A percentile compares a stretch with the other conserved stretches of the same genome.
Conservation (phyloP, 1,284 basidiomycete genomes). For the Bjerkandera adusta region DNA sequence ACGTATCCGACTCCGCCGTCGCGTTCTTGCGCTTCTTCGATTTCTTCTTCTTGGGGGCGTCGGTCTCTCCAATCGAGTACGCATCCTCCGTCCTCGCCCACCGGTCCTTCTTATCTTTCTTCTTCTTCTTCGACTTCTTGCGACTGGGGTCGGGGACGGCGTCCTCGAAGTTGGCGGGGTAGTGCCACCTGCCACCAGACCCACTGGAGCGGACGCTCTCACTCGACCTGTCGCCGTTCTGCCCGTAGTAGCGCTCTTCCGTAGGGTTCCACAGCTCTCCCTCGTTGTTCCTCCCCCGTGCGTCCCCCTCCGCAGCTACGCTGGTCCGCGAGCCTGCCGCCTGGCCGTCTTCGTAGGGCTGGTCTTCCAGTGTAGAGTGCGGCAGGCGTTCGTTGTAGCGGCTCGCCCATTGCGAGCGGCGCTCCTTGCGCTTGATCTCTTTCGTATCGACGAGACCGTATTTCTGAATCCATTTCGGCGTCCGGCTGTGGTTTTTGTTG, state of each 20-base stretch:
- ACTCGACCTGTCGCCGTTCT: slow-evolving; percentile 34
- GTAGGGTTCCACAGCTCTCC: slow-evolving; percentile 60
- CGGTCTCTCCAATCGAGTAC: slow-evolving; percentile 52
- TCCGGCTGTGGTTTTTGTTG: slow-evolving; percentile 88
- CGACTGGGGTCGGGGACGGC: slow-evolving; percentile 37
- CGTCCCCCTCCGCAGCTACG: slow-evolving; percentile 42
- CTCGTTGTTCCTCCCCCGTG: slow-evolving; percentile 32
- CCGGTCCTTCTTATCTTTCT: slow-evolving; percentile 78
- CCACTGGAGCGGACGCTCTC: slow-evolving; percentile 33
- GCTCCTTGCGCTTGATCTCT: slow-evolving; percentile 73
- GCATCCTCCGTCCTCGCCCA: slow-evolving; percentile 85
- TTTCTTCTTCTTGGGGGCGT: slow-evolving; percentile 34
- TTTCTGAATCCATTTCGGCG: slow-evolving; percentile 92
- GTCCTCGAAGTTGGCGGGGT: slow-evolving; percentile 80
- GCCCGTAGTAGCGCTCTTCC: slow-evolving; percentile 71
- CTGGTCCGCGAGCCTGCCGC: slow-evolving; percentile 43
- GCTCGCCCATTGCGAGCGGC: slow-evolving; percentile 82
- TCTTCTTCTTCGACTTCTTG: slow-evolving; percentile 51
- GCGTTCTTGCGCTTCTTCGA: slow-evolving; percentile 51
- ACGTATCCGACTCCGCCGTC: slow-evolving; percentile 41
- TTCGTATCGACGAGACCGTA: slow-evolving; percentile 84
- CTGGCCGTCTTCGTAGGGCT: slow-evolving; percentile 80
- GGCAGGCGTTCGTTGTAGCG: slow-evolving; percentile 86
- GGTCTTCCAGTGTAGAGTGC: slow-evolving; percentile 68
- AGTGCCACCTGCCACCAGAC: slow-evolving; percentile 63